Base-by-base conservation (phyloP, 2,329 filamentous ascomycete species). In the Rhexocercosporidium sp. region DNA sequence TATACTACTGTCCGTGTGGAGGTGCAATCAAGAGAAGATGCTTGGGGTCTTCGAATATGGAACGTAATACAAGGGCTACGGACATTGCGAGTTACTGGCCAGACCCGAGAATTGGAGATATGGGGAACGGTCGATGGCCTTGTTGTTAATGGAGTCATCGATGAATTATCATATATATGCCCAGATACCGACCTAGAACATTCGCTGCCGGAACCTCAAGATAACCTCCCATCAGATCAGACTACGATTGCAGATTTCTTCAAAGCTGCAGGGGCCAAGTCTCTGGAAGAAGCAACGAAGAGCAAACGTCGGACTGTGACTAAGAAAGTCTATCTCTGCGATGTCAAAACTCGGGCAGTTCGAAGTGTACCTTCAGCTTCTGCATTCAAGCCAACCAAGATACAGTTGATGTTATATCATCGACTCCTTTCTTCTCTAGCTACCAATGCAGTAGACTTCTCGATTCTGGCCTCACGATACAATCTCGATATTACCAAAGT, bases 401-500 rank as follows among this genome's bases (percentile, higher is more conserved):
- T 97, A 68, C 96, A 99, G 77, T 83, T 98, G 0, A 94, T 96
- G 79, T 82, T 98, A 0, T 99, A 98, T 76, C 94, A 95, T 71
- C 89, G 90, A 29, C 88, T 98, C 62, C 83, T 99, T n/a, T 88
- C 89, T 11, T 85, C 89, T 2, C 88, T 98, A 74, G 92, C 91
- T 0, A 85, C 87, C 0, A 90, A 90, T 59, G 84, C 85, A 8
- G 84, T 97, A 0, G 87, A 93, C 65, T 92, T 93, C 41, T 79
- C 87, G 22, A 80, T 83, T 0, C 83, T 98, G 0, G 89, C 95
- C 66, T 77, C 83, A 7, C 89, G 94, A 0, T 96, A 97, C 72
- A 82, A 84, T 0, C 82, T 97, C 8, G 84, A 92, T 34, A 79
- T 87, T 0, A 81, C 90, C 16, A 84, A 84, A 3, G 76, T 83